Conservation (phyloP, 1,284 basidiomycete species). For the Phlebopus sp. region DNA sequence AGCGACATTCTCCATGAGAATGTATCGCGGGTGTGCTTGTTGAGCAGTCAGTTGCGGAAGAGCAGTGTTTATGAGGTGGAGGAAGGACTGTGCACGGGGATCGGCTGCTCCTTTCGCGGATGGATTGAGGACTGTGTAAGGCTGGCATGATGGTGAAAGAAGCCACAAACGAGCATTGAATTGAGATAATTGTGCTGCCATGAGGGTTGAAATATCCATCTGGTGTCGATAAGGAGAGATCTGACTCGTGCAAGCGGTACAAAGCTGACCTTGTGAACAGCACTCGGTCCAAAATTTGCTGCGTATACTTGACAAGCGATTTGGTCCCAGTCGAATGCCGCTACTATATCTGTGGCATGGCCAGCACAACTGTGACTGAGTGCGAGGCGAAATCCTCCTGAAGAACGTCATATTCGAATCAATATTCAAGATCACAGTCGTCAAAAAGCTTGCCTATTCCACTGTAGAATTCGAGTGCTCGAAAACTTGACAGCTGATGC, state of each 20-base stretch:
- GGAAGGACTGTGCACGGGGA: constrained; percentile 72
- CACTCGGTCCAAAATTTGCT: constrained; percentile 47
- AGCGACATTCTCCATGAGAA: constrained; percentile 76
- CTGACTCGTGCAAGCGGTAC: not conserved
- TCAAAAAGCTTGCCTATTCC: constrained; percentile 54
- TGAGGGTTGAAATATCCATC: constrained; percentile 63
- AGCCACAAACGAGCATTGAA: constrained; percentile 63
- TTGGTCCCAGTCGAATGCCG: constrained; percentile 79
- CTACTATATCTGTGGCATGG: constrained; percentile 44
- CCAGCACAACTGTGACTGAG: constrained; percentile 49
- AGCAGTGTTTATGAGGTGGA: constrained; percentile 64
- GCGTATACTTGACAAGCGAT: constrained; percentile 64
- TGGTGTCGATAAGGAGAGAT: constrained; percentile 25
- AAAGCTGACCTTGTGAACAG: constrained; percentile 48
- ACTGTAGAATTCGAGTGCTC: constrained; percentile 72
- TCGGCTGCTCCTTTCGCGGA: constrained; percentile 64
- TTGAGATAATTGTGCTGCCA: constrained; percentile 42
- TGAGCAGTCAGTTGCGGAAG: constrained; percentile 52
- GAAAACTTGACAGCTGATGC: constrained; percentile 25
- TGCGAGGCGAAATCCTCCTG: constrained; percentile 71
- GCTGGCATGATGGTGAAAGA: constrained; percentile 76
- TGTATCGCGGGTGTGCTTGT: constrained; percentile 47
- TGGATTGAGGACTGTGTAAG: constrained; percentile 75
- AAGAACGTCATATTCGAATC: constrained; percentile 3
- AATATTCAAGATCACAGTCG: constrained; percentile 8